Base-by-base conservation (phyloP, 2,329 filamentous ascomycete genomes). In the Akanthomyces lecanii region DNA sequence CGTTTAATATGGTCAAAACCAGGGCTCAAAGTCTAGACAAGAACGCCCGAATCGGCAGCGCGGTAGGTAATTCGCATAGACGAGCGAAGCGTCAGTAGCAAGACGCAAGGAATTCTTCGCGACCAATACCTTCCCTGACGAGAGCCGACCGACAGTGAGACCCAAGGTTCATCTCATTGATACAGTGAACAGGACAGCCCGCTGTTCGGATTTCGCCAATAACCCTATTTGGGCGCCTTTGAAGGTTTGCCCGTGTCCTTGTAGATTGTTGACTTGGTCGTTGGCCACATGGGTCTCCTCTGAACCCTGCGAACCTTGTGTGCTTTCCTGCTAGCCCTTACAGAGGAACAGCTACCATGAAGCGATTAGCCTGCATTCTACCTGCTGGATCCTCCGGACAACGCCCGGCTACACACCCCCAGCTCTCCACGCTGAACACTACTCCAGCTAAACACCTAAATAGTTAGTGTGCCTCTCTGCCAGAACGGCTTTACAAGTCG, bases 371-470 rank as follows among this genome's bases (percentile, higher is more conserved):
- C 54, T 57, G 54, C 3, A 45, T 47, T 21, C 14, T 11, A 14
- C 12, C 18, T 11, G 16, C 52, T 25, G 52, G 52, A 40, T 25
- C 52, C 52, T 54, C 5, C 36, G 33, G 38, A 7, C 23, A 56
- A 56, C n/a, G 18, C 51, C 33, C 33, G 33, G 21, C 12, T 23
- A 40, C 52, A 55, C 52, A n/a, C 52, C 52, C 52, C 38, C 23
- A 42, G 36, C 52, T 42, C 53, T 47, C 54, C 54, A 57, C 42
- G 28, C 54, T 28, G 53, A 25, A 44, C 53, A 28, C 53, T 56
- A 45, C 21, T 25, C 45, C 8, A 48, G 45, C 23, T 23, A 47
- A n/a, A 1, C 18, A 33, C 50, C n/a, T 23, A 16, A 16, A 21
- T 21, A 21, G 33, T 36, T 40, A 28, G 6, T 42, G 21, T 42